Base-by-base conservation (phyloP, 202 grass and related monocot species). In the Carex sylvatica region DNA sequence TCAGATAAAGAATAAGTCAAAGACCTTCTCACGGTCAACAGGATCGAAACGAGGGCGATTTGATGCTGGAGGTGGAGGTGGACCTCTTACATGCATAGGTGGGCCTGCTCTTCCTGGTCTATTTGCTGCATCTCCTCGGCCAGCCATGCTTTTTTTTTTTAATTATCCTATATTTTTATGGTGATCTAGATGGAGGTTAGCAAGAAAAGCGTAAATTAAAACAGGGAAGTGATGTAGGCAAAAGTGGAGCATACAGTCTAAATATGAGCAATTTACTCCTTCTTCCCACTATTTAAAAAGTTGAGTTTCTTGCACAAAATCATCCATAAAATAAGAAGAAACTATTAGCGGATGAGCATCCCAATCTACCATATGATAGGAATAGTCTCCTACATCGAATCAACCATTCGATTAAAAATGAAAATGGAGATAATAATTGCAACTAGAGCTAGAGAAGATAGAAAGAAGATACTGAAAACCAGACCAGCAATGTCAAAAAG, bases 1-100 rank as follows among this genome's bases (percentile, higher is more conserved):
- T 31, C 26, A 35, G 11, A 56, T 35, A 58, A 36, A 77, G 6
- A 77, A 26, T 5, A 14, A 33, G 20, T 51, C 20, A 53, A 51
- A 23, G 22, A 92, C 94, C 94, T 97, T 97, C 85, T 97, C 94
- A 63, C 94, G 94, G 72, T 97, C 94, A 35, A 97, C 84, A 49
- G 94, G 94, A 15, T 94, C 90, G 11, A 85, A 80, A 79, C 94
- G 91, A 40, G 84, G 82, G 36, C 94, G 94, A 51, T 53, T 66
- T 1, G 86, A 78, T 74, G 88, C 74, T 33, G 94, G 94, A 10
- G 83, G 93, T 26, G 91, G 94, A 0, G 83, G 93, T 20, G 91
- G 94, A 0, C 94, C 94, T 8, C 94, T 84, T 59, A 85, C 82
- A 44, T 97, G 91, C 84, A 91, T 84, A 76, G 85, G 86, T 58